These are phyloP conservation scores for Fomitopsis pinicola DNA, from an alignment of 1,284 basidiomycete genomes.

Conservation along the genomic window DNA sequence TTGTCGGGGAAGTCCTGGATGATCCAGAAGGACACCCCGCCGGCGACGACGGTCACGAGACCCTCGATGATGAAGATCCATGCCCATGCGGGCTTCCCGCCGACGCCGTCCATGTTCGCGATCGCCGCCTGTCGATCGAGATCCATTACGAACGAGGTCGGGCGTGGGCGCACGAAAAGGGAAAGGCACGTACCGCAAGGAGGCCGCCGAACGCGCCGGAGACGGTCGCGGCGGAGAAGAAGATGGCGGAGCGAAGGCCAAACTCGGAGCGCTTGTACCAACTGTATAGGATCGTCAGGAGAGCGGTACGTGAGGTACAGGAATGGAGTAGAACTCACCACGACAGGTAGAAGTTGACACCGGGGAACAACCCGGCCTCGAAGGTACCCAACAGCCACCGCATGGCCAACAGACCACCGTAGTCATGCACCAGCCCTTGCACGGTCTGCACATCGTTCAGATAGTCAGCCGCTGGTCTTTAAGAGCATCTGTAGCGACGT, in stretches of 20 bases:
- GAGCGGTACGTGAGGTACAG: not conserved
- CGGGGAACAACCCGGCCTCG: constrained; percentile 69
- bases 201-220: constrained; percentile 71
- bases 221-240: constrained; percentile 72
- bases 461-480: not conserved
- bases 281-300: constrained; percentile 11
- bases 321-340: constrained; percentile 37
- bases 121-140: constrained; percentile 48
- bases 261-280: constrained; percentile 61
- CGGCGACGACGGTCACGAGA: constrained; percentile 63
- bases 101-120: constrained; percentile 64
- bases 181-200: constrained; percentile 46
- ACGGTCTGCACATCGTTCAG: constrained; percentile 40
- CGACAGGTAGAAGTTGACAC: constrained; percentile 66
- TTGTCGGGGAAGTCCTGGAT: constrained; percentile 81
- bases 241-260: constrained; percentile 60
- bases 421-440: constrained; percentile 66
- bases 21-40: constrained; percentile 66
- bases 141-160: not conserved
- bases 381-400: constrained; percentile 64
- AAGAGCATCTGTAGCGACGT: not conserved
- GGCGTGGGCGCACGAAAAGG: not conserved
- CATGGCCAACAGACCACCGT: constrained; percentile 59
- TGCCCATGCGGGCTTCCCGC: constrained; percentile 54
- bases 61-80: constrained; percentile 77